These are phyloP conservation scores for Suhomyces sp. DNA, from an alignment of 805 yeast species.

Conservation along the genomic window DNA sequence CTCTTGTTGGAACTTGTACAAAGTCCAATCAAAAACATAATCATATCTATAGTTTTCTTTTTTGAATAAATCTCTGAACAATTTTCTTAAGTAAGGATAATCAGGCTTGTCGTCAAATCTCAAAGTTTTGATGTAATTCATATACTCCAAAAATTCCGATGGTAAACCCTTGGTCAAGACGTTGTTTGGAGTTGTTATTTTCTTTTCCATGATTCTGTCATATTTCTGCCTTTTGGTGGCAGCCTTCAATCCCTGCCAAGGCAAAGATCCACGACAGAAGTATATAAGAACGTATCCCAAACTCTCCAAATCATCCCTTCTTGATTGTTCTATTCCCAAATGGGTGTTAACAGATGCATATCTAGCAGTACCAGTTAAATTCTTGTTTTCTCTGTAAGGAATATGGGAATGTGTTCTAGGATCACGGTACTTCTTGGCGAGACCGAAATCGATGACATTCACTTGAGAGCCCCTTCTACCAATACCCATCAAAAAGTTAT, in stretches of 20 bases:
- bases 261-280: conserved; percentile 92
- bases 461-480: conserved; percentile 95
- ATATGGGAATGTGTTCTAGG: conserved; percentile 93
- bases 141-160: conserved; percentile 80
- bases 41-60: conserved; percentile 90
- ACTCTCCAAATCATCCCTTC: conserved; percentile 95
- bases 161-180: conserved; percentile 90
- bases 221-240: conserved; percentile 96
- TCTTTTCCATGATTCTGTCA: conserved; percentile 93
- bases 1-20: conserved; percentile 69
- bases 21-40: conserved; percentile 96
- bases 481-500: conserved; percentile 82
- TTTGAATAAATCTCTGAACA: conserved; percentile 84
- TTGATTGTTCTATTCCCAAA: conserved; percentile 92
- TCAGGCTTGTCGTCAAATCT: conserved; percentile 97
- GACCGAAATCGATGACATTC: conserved; percentile 90
- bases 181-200: conserved; percentile 85
- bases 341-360: conserved; percentile 95
- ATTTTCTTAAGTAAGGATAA: conserved; percentile 80
- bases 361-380: conserved; percentile 96
- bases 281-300: conserved; percentile 92
- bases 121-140: conserved; percentile 84
- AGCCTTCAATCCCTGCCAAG: conserved; percentile 98
- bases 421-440: conserved; percentile 91
- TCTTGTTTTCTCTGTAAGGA: conserved; percentile 94